These are phyloP conservation scores for Westerdykella aurantiaca DNA, from an alignment of 2,329 filamentous ascomycete genomes.

Conservation along the genomic window DNA sequence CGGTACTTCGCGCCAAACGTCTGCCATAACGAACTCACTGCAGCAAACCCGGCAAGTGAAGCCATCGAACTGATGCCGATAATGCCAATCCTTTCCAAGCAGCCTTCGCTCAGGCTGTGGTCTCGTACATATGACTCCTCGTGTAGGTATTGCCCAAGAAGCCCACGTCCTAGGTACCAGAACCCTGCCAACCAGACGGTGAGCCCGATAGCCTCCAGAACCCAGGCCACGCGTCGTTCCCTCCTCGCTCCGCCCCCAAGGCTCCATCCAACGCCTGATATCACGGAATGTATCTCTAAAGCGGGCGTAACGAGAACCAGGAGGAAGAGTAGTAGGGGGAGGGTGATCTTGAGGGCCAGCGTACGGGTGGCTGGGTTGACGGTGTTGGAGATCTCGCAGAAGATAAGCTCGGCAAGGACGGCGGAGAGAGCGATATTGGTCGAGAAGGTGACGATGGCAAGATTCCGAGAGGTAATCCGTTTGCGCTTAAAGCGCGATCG, in stretches of 20 bases:
- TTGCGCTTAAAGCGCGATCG: slow-evolving; percentile 36
- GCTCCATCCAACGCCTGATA: slow-evolving; percentile 54
- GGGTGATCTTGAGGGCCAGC: slow-evolving; percentile 61
- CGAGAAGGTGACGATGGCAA: slow-evolving; percentile 63
- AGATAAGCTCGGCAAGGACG: slow-evolving; percentile 71
- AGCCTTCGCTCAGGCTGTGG: slow-evolving; percentile 50
- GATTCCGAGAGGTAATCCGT: slow-evolving; percentile 26
- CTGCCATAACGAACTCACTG: slow-evolving; percentile 83
- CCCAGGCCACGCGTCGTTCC: slow-evolving; percentile 56
- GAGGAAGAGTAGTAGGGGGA: slow-evolving; percentile 65
- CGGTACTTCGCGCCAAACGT: slow-evolving; percentile 63
- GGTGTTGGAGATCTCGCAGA: slow-evolving; percentile 76
- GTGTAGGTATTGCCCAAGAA: slow-evolving; percentile 52
- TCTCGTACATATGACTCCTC: slow-evolving; percentile 39
- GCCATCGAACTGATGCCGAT: slow-evolving; percentile 85
- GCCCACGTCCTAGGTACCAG: slow-evolving; percentile 66
- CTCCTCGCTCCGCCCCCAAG: slow-evolving; percentile 56
- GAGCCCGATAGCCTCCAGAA: slow-evolving; percentile 58
- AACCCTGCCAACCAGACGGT: slow-evolving; percentile 65
- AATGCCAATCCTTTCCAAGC: slow-evolving; percentile 65
- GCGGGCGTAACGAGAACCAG: slow-evolving; percentile 72
- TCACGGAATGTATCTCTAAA: slow-evolving; percentile 66
- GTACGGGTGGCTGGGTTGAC: slow-evolving; percentile 63
- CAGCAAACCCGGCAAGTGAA: slow-evolving; percentile 79
- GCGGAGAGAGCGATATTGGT: slow-evolving; percentile 70